phyloP scores from a whole-genome alignment of 148 eudicot species.

The Pouteria glomerata region DNA sequence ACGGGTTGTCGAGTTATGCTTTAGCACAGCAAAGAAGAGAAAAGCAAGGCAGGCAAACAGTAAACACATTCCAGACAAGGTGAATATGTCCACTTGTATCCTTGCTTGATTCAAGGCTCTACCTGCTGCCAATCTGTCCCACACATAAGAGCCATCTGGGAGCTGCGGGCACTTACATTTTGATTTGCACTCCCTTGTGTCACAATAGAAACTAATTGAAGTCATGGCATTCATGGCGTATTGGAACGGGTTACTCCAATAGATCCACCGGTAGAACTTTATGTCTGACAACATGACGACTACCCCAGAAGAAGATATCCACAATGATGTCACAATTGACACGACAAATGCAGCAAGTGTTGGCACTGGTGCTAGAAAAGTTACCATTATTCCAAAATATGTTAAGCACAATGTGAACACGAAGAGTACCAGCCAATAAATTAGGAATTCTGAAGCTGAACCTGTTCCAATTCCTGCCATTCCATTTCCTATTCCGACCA shows the following conservation, averaged over 20 bases:
- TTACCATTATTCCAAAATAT: conserved; percentile 22
- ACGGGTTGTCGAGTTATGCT: conserved; percentile 13
- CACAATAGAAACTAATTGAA: conserved; percentile 18
- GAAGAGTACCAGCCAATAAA: conserved; percentile 16
- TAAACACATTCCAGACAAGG: conserved; percentile 16
- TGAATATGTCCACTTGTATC: conserved; percentile 15
- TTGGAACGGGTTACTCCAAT: conserved; percentile 27
- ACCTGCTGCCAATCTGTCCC: conserved; percentile 17
- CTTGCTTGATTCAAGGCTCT: conserved; percentile 14
- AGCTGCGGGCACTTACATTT: conserved; percentile 16
- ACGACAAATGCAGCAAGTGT: conserved; percentile 23
- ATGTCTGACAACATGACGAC: conserved; percentile 21
- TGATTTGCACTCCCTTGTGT: conserved; percentile 10
- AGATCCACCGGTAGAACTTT: conserved; percentile 20
- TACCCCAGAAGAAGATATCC: conserved; percentile 28
- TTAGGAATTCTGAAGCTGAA: conserved; percentile 12
- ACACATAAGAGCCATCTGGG: conserved; percentile 23
- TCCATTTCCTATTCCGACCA: conserved; percentile 22
- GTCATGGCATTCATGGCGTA: conserved; percentile 20
- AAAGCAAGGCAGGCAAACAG: conserved; percentile 17
- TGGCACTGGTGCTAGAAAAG: conserved; percentile 23
- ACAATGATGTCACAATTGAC: conserved; percentile 20
- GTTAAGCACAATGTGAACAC: conserved; percentile 18
- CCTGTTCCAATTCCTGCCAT: conserved; percentile 19
- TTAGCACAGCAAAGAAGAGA: conserved; percentile 18